Evolutionary conservation across 352 stramenopile species (phyloP).

Genomic region (Globisporangium uncinulatum): DNA sequence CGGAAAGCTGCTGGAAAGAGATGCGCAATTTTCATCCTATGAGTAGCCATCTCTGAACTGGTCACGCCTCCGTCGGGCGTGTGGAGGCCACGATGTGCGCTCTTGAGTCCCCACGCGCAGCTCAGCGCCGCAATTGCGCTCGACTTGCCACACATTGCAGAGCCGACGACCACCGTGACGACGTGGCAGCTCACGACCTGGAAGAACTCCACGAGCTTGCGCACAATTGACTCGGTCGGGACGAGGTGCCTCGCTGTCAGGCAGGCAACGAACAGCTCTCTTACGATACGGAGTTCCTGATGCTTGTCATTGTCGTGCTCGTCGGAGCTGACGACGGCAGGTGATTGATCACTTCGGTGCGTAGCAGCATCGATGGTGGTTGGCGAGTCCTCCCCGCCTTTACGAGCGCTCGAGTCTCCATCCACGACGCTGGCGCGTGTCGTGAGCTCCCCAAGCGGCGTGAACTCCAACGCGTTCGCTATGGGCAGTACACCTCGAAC

Average conservation of each 20-base stretch:
- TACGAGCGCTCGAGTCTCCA: neutral
- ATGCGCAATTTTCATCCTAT: constrained; percentile 23
- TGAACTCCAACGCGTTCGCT: constrained; percentile 36
- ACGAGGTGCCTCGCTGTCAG: constrained; percentile 22
- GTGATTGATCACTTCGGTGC: neutral
- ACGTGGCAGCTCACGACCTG: constrained; percentile 30
- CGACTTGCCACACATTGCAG: constrained; percentile 51
- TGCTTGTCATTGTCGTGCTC: constrained; percentile 37
- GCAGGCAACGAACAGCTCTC: constrained; percentile 19
- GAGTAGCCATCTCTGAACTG: constrained; percentile 2
- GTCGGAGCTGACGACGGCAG: constrained; percentile 19
- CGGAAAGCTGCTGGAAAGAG: constrained; percentile 40
- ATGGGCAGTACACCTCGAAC: constrained; percentile 32
- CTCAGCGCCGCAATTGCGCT: constrained; percentile 40
- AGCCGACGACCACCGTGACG: constrained; percentile 44
- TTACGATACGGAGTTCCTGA: constrained; percentile 25
- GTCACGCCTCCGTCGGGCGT: neutral
- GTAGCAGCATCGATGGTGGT: neutral
- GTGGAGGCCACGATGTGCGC: neutral
- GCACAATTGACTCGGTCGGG: constrained; percentile 35
- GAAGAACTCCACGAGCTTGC: constrained; percentile 61
- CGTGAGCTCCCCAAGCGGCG: constrained; percentile 11
- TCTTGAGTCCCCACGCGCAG: constrained; percentile 18
- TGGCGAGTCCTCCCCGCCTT: neutral
- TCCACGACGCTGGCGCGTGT: neutral